Base-by-base conservation (phyloP, 2,329 filamentous ascomycete genomes). In the Penicillium verrucosum region DNA sequence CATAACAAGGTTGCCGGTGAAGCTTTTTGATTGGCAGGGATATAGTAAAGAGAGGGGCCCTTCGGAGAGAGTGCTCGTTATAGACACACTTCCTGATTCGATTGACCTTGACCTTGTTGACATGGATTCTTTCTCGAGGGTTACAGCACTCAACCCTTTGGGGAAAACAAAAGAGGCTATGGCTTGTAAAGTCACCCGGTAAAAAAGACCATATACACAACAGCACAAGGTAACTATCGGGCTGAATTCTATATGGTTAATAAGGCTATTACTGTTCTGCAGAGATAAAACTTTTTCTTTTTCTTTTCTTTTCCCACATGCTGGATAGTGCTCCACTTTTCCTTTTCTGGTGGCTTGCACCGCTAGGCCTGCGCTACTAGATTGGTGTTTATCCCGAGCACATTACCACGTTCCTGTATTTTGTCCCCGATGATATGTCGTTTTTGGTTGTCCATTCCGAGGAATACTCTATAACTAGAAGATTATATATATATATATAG, bases 331-430 rank as follows among this genome's bases (percentile, higher is more conserved):
- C 37, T 46, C 49, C 41, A 56, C 49, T 55, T 53, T 49, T 42
- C 59, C 58, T 62, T 56, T 59, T 36, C 38, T 44, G 49, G 61
- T 58, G 63, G 61, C 53, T 18, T 18, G 10, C 36, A 10, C 34
- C 34, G 16, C 16, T 8, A 36, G 14, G 18, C 34, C 34, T 37
- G 4, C 36, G 46, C 60, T 61, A 56, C 64, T 63, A 61, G 50
- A 60, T 63, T 56, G 59, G 59, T 58, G 51, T 54, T 53, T 53
- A 56, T 54, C 43, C 63, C 59, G 58, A 60, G 49, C 23, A 40
- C 47, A 21, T 41, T 27, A 56, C 54, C 42, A 51, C 41, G 25
- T 54, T 51, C 27, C 47, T 42, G 42, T 41, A 27, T 32, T 42
- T n/a, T 4, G 21, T 46, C n/a, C 23, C 32, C 49, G 21, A 45